A percentile compares a stretch with the other conserved stretches of the same genome.
Evolutionary conservation across 306 rosid species (phyloP).

Genomic region (Prinsepia uniflora): DNA sequence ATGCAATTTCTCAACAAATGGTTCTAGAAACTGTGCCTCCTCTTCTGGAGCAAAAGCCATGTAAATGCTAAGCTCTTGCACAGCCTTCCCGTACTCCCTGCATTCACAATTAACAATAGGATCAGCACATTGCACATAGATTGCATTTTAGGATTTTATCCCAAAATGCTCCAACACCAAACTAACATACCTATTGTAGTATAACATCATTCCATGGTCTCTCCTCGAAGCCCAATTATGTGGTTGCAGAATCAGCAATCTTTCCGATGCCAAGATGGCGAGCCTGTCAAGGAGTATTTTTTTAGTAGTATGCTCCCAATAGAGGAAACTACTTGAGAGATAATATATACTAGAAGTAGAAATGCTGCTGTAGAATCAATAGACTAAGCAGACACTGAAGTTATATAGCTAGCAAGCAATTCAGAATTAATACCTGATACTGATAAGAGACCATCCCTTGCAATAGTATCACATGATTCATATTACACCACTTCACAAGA

Average conservation of each 20-base stretch:
- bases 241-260: slow-evolving; percentile 18
- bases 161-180: background rate
- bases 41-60: slow-evolving; percentile 25
- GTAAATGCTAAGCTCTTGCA: slow-evolving; percentile 8
- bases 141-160: background rate
- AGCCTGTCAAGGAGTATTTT: background rate
- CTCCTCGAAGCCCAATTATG: slow-evolving; percentile 20
- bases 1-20: slow-evolving; percentile 17
- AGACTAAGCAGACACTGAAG: background rate
- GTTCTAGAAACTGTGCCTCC: slow-evolving; percentile 19
- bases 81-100: background rate
- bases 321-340: background rate
- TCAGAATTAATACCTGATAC: background rate
- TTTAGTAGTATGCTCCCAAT: background rate
- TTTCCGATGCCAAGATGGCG: slow-evolving; percentile 19
- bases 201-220: slow-evolving; percentile 21
- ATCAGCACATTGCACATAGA: background rate
- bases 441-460: no score
- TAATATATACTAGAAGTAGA: background rate
- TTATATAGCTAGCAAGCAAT: background rate
- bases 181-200: slow-evolving; percentile 6
- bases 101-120: background rate
- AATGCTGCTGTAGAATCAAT: no score
- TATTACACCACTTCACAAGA: no score
- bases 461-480: no score